Evolutionary conservation across 305 asterid genomes (phyloP), one percentile per base, ranked within the genome.

Genomic region (Fraxinus platypoda): DNA sequence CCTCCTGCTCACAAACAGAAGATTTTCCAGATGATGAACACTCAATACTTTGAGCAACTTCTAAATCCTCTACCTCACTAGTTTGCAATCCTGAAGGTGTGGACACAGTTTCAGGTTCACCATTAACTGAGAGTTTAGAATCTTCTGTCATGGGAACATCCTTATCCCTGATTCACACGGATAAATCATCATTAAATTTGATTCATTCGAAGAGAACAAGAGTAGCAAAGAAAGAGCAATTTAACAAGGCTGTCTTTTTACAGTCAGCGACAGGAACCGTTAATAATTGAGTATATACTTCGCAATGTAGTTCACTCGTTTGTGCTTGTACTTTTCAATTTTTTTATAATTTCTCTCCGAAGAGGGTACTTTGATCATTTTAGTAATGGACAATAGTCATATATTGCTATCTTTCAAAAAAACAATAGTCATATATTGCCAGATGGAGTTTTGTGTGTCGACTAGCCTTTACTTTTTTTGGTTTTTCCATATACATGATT

Each of bases 1-100:
- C 87, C 85, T 86, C 93, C 30, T 86, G 87, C 90, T 85, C 90
- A 93, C 94, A 88, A 38, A 57, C 81, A 74, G 89, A 85, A 84
- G 90, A 86, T 23, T 85, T 90, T 76, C 78, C 87, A 34, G 91
- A 80, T 46, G 94, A 74, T 84, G 97, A 88, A 86, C 88, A 83
- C 73, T 85, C 91, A n/a, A 83, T 79, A 78, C 70, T 80, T 84
- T 84, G 91, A 85, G 80, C 85, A 86, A 87, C 80, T 83, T 79
- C 92, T 38, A 75, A 87, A 81, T 85, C 88, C 41, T 81, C 90
- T 76, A 87, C 92, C 75, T 85, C 86, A 84, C 25, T 84, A 84
- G 74, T 86, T 84, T 89, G 93, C 86, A 86, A 38, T 80, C 76
- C 87, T 19, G 83, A 73, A 82, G 92, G 82, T 54, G 83, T 80